Evolutionary conservation across 257 asterid genomes (phyloP), one percentile per base, ranked within the genome.

Genomic region (Salvia rosmarinus): DNA sequence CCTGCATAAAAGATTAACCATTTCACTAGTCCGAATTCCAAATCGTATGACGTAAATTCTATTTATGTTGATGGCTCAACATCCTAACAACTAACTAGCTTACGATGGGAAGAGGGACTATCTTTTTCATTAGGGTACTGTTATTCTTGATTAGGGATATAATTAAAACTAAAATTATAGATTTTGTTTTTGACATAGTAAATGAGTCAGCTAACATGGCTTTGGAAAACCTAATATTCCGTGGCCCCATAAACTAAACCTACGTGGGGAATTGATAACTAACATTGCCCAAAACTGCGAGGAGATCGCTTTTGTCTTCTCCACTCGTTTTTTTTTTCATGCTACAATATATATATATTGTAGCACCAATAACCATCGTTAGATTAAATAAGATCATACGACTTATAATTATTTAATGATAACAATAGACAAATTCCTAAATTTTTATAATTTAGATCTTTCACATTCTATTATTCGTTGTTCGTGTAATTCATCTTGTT

Each of bases 31-130:
- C 10, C 14, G 35, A 12, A 54, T 19, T 20, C 19, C 9, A 12
- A 4, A 35, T 4, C 9, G 7, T 37, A 37, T 37, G 9, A 6
- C 56, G 1, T 4, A 1, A 16, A 0, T 49, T 49, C 0, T 44
- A 12, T 44, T 6, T 16, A n/a, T n/a, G n/a, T 78, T 83, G 87
- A 83, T 82, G 79, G 83, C 81, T 39, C 78, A 87, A 86, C 88
- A 72, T 81, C 86, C 87, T 73, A 70, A 80, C 76, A 58, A 75
- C 83, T 78, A 57, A 73, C 63, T 75, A 81, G 63, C 55, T 62
- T 60, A 62, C 25, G 47, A 67, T 37, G 42, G 40, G 55, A 67
- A 66, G 61, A 73, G 58, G 68, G 70, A 42, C 63, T 56, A 50
- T n/a, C 56, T 42, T 69, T 73, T 61, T 44, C 34, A 57, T 67